Evolutionary conservation across 1,284 basidiomycete species (phyloP).

Genomic region (Hemileia vastatrix): DNA sequence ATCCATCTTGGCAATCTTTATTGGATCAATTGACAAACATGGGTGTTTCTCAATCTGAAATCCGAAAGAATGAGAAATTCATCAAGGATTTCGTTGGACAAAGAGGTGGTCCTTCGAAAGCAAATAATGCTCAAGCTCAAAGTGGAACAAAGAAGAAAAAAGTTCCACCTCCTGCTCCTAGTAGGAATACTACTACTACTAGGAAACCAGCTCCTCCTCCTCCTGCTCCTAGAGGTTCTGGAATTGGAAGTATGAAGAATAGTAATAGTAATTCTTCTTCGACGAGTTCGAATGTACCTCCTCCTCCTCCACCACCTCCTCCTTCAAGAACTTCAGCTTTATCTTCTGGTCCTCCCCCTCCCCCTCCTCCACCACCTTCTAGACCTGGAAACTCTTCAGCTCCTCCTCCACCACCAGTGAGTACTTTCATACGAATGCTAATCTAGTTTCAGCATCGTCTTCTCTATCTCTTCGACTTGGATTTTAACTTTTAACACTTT

Average conservation of each 20-base stretch:
- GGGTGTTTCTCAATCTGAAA: constrained; percentile 51
- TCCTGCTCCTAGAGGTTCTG: constrained; percentile 26
- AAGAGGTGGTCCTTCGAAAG: constrained; percentile 46
- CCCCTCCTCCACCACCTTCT: constrained; percentile 31
- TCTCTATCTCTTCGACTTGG: constrained; percentile 25
- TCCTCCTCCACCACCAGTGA: constrained; percentile 40
- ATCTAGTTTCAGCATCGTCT: constrained; percentile 1
- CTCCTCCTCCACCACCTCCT: constrained; percentile 45
- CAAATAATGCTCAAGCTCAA: constrained; percentile 30
- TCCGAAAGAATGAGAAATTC: constrained; percentile 71
- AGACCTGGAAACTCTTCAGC: constrained; percentile 37
- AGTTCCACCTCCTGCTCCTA: constrained; percentile 52
- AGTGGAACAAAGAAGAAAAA: constrained; percentile 50
- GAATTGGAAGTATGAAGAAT: background rate
- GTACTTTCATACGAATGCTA: constrained; percentile 25
- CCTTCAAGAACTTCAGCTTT: constrained; percentile 44
- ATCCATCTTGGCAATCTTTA: constrained; percentile 77
- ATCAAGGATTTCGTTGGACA: constrained; percentile 73
- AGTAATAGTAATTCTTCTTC: background rate
- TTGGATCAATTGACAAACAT: constrained; percentile 60
- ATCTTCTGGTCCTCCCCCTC: constrained; percentile 44
- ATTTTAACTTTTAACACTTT: constrained; percentile 4
- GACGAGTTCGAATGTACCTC: too few species aligned
- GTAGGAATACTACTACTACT: constrained; percentile 33
- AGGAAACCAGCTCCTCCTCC: constrained; percentile 37